Evolutionary conservation across 2,329 filamentous ascomycete species (phyloP).

Genomic region (Cytospora chrysosperma): DNA sequence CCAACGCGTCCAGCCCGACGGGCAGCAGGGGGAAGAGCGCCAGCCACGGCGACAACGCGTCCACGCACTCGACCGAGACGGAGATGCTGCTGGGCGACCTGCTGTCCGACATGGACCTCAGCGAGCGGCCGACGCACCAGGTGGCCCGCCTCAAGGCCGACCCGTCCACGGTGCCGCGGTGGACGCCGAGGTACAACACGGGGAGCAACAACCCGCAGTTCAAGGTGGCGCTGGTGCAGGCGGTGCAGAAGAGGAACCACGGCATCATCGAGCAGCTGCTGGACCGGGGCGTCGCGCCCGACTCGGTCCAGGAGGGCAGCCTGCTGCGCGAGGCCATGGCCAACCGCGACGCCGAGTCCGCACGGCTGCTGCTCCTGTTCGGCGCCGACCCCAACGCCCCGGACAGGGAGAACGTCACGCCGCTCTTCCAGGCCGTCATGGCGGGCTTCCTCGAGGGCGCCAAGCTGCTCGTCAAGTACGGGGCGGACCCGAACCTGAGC

Average conservation of each 20-base stretch:
- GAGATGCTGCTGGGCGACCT: constrained; percentile 38
- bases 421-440: constrained; percentile 51
- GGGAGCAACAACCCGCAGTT: constrained; percentile 45
- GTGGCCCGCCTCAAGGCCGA: constrained; percentile 52
- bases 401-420: constrained; percentile 49
- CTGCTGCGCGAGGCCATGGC: constrained; percentile 54
- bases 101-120: constrained; percentile 39
- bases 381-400: constrained; percentile 55
- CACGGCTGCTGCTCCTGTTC: constrained; percentile 56
- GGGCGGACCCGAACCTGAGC: constrained; percentile 38
- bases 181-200: constrained; percentile 46
- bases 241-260: constrained; percentile 57
- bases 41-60: constrained; percentile 31
- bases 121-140: constrained; percentile 36
- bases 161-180: constrained; percentile 50
- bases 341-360: constrained; percentile 50
- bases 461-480: constrained; percentile 62
- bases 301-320: constrained; percentile 45
- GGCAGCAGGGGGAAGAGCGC: constrained; percentile 15
- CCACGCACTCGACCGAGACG: constrained; percentile 33
- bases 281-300: constrained; percentile 55
- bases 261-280: constrained; percentile 57
- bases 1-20: constrained; percentile 21
- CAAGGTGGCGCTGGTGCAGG: constrained; percentile 49
- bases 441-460: constrained; percentile 56